Percentiles rank a stretch among this genome's conserved stretches.
Evolutionary conservation across 495 filamentous ascomycete species (phyloP).

Genomic region (Cryomyces antarcticus): DNA sequence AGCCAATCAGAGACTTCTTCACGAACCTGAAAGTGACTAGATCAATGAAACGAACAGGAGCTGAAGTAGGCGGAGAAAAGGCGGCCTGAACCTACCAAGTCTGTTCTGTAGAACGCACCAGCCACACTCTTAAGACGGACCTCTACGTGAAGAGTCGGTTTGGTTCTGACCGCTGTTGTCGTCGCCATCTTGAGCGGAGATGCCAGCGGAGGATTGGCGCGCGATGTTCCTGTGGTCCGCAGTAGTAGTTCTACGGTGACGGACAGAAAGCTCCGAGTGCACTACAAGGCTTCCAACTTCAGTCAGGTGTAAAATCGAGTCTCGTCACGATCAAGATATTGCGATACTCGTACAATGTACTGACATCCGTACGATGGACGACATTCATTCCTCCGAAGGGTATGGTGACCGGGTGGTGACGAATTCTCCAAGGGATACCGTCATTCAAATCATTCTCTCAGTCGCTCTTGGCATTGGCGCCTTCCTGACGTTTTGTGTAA

Average conservation of each 20-base stretch:
- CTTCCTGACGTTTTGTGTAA: slow-evolving; percentile 44
- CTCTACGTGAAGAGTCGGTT: slow-evolving; percentile 10
- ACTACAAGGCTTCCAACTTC: too few relatives aligned
- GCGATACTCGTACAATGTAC: neutral
- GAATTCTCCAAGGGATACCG: slow-evolving; percentile 28
- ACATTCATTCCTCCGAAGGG: slow-evolving; percentile 11
- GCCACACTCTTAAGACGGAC: slow-evolving; percentile 2
- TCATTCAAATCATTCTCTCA: slow-evolving; percentile 39
- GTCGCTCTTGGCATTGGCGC: slow-evolving; percentile 33
- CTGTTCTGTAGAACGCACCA: slow-evolving; percentile 2
- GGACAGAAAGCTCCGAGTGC: too few relatives aligned
- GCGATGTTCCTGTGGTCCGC: too few relatives aligned
- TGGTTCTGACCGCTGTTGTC: neutral
- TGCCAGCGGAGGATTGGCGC: too few relatives aligned
- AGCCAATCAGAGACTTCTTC: slow-evolving; percentile 8
- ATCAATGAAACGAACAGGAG: too few relatives aligned
- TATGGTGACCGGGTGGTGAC: slow-evolving; percentile 10
- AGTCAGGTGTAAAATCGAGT: too few relatives aligned
- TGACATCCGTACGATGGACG: slow-evolving; percentile 5
- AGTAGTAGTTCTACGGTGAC: too few relatives aligned
- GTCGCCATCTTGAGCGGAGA: too few relatives aligned
- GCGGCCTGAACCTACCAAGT: slow-evolving; percentile 1
- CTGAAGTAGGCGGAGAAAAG: too few relatives aligned
- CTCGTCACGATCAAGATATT: too few relatives aligned
- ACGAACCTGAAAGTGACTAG: slow-evolving; percentile 3